Conservation (phyloP, 2,329 filamentous ascomycete species). For the Sporothrix dimorphospora region DNA sequence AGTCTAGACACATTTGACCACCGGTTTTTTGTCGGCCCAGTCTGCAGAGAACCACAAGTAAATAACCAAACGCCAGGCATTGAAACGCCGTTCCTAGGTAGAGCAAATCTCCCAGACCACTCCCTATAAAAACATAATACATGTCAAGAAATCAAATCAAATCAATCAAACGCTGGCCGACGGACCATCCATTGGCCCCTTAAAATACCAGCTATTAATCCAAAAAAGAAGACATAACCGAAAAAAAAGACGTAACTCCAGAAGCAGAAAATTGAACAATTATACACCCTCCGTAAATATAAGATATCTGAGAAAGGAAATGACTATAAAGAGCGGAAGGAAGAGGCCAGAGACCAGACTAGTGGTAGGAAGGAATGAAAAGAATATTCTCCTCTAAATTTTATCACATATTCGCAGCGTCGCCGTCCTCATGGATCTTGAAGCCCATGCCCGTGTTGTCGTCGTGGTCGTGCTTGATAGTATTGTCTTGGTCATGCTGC, state of each 20-base stretch:
- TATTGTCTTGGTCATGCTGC: slow-evolving; percentile 31
- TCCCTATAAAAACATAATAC: background rate
- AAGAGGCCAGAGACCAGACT: background rate
- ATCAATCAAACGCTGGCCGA: slow-evolving; percentile 7
- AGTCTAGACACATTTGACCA: background rate
- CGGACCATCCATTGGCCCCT: background rate
- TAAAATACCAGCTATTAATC: background rate
- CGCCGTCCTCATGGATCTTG: slow-evolving; percentile 34
- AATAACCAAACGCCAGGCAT: slow-evolving; percentile 6
- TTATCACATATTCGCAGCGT: slow-evolving; percentile 17
- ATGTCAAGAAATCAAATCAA: background rate
- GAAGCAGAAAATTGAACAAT: background rate
- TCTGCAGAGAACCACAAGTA: background rate
- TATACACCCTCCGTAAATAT: background rate
- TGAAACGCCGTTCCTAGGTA: background rate
- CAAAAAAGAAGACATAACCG: background rate
- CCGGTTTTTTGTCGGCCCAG: background rate
- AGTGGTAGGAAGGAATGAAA: background rate
- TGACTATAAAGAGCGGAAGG: background rate
- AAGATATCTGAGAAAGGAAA: slow-evolving; percentile 10
- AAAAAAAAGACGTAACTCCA: background rate
- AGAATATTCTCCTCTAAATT: background rate
- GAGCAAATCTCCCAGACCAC: background rate
- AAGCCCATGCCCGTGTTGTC: slow-evolving; percentile 31
- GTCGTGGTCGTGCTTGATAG: slow-evolving; percentile 8